Conservation (phyloP, 1,284 basidiomycete species). For the Pseudozyma sp. region DNA sequence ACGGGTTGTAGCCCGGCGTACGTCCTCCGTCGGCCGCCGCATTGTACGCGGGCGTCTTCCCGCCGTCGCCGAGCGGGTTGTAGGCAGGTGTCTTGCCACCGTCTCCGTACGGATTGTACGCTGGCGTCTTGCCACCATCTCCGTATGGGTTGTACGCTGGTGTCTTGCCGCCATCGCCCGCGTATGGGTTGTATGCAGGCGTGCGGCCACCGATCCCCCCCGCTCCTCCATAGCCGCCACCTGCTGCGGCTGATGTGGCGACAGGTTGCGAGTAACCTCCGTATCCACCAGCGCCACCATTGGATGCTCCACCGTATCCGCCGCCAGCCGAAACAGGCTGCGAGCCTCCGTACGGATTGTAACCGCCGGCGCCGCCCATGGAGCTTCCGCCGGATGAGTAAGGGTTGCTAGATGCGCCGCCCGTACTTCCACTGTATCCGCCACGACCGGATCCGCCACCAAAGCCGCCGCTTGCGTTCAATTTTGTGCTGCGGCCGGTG, state of each 20-base stretch:
- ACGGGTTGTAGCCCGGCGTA: slow-evolving; percentile 52
- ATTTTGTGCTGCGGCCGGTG: slow-evolving; percentile 57
- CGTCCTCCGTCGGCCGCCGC: slow-evolving; percentile 47
- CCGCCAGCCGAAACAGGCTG: slow-evolving; percentile 32
- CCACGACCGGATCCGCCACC: slow-evolving; percentile 14
- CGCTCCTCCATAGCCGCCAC: slow-evolving; percentile 28
- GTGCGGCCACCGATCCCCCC: slow-evolving; percentile 23
- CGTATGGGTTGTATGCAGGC: slow-evolving; percentile 47
- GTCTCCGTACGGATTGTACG: slow-evolving; percentile 46
- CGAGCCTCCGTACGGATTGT: slow-evolving; percentile 41
- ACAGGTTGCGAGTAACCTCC: slow-evolving; percentile 41
- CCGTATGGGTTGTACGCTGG: slow-evolving; percentile 56
- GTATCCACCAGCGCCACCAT: slow-evolving; percentile 19
- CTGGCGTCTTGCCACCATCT: slow-evolving; percentile 53
- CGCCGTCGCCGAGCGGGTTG: slow-evolving; percentile 52
- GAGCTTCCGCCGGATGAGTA: slow-evolving; percentile 36
- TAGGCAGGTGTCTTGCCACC: slow-evolving; percentile 55
- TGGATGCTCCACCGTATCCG: slow-evolving; percentile 22
- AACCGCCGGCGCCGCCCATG: slow-evolving; percentile 21
- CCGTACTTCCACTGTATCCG: slow-evolving; percentile 25
- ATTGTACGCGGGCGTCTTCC: slow-evolving; percentile 65
- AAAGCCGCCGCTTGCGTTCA: slow-evolving; percentile 31
- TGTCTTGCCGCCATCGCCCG: slow-evolving; percentile 54
- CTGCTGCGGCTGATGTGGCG: slow-evolving; percentile 19
- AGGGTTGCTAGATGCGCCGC: slow-evolving; percentile 41